Evolutionary conservation across 1,139 yeast species (phyloP), one percentile per base, ranked within the genome.

Genomic region (Geotrichum klebahnii): DNA sequence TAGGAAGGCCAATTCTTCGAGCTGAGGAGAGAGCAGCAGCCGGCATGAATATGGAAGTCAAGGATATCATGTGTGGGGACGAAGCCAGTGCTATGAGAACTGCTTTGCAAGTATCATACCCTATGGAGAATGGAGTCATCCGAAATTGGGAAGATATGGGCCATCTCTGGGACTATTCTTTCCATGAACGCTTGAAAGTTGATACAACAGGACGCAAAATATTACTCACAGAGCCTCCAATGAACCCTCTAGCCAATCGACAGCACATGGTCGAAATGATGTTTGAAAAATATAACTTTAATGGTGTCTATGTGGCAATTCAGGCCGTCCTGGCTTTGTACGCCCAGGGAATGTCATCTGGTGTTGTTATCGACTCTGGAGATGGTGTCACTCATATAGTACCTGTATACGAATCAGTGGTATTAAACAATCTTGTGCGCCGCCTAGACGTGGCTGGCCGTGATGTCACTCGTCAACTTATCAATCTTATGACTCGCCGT

Each of bases 81-180:
- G 97, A 92, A 63, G 98, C 98, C 46, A 81, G 89, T 58, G 85
- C 86, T 34, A 95, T 87, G 32, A 80, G 98, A 62, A 83, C 96
- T 1, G 80, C 90, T 60, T 77, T 92, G 55, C 96, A 92, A 69
- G 82, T 92, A 53, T 82, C 92, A 29, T 92, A 92, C 63, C 99
- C 99, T 20, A 90, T 92, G 98, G 98, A 92, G 68, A 92, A 92
- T 65, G 99, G 99, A 63, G 88, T 94, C 62, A 90, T 92, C 67
- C 84, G 84, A 66, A 89, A 92, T 67, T 92, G 98, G 98, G 96
- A 90, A 63, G 98, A 92, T 67, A 92, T 94, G 97, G 96, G 88
- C 62, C 94, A 90, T 62, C 77, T 92, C 57, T 92, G 99, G 99
- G 97, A 92, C 70, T 92, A 92, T 69, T 94, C 97, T 23, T 92